Base-by-base conservation (phyloP, 2,329 filamentous ascomycete genomes). In the Aspergillaceae sp. region DNA sequence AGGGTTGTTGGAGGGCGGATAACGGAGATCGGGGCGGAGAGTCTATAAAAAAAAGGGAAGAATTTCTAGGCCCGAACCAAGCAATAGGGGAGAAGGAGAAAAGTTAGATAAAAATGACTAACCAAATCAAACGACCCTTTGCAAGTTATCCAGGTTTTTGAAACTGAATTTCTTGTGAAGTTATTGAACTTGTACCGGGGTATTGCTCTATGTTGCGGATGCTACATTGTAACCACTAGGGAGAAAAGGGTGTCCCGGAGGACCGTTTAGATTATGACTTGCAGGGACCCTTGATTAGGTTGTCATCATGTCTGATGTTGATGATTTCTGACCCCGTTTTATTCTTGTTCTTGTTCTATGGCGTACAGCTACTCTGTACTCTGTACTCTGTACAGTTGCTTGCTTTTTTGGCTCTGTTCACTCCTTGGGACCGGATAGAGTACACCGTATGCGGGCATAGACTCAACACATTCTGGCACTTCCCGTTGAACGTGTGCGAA, bases 31-130 rank as follows among this genome's bases (percentile, higher is more conserved):
- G 40, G 36, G 32, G 19, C 29, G n/a, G n/a, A n/a, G 10, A 36
- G 26, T 36, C 10, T 36, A 19, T n/a, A 8, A 19, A n/a, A 19
- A 19, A 36, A 36, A 36, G 34, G 34, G 34, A 36, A 36, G 8
- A 36, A 19, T 19, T 11, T 19, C 34, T 11, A 7, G n/a, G 34
- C 34, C 34, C 34, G n/a, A 19, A 36, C 34, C 34, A 36, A 36
- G 34, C 10, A 36, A 35, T 38, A 48, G 47, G 32, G 41, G 43
- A 46, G 40, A 40, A 42, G 43, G 43, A 43, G 45, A 29, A 35
- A 45, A 32, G 30, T 36, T 28, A 29, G 7, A 29, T 40, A 33
- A 35, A 45, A 34, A 49, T 44, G 44, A 46, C 19, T 9, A 41
- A 34, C 35, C 29, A 36, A 9, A 32, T 9, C 8, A 11, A 45